phyloP scores from a whole-genome alignment of 176 grass and related monocot genomes.

The Oryza punctata region DNA sequence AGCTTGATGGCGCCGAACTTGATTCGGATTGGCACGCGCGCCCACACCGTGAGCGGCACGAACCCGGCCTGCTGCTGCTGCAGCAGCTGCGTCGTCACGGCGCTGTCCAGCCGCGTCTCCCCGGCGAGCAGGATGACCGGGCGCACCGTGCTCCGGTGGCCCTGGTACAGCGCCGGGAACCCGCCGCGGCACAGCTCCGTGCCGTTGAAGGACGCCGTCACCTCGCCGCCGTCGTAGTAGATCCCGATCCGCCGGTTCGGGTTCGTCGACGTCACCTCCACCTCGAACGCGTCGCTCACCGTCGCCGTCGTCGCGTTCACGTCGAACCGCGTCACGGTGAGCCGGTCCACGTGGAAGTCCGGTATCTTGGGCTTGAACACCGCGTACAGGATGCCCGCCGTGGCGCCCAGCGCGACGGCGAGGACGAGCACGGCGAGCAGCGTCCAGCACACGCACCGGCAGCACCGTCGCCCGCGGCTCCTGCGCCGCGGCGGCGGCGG shows the following conservation, averaged over 20 bases:
- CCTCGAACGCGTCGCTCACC: slow-evolving; percentile 58
- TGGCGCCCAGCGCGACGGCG: slow-evolving; percentile 58
- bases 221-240: slow-evolving; percentile 72
- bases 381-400: slow-evolving; percentile 77
- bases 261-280: slow-evolving; percentile 63
- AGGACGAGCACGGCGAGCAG: slow-evolving; percentile 34
- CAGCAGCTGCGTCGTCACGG: slow-evolving; percentile 43
- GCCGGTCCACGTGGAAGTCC: slow-evolving; percentile 66
- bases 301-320: slow-evolving; percentile 38
- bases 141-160: slow-evolving; percentile 67
- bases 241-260: slow-evolving; percentile 80
- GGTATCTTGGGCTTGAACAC: slow-evolving; percentile 88
- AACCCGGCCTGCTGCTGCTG: slow-evolving; percentile 50
- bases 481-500: not conserved
- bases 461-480: slow-evolving; percentile 50
- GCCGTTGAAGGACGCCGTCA: slow-evolving; percentile 64
- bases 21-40: slow-evolving; percentile 62
- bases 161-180: slow-evolving; percentile 88
- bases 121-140: slow-evolving; percentile 50
- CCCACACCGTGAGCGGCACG: slow-evolving; percentile 58
- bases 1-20: slow-evolving; percentile 79
- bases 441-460: slow-evolving; percentile 77
- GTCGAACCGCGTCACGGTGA: slow-evolving; percentile 56
- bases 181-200: slow-evolving; percentile 62
- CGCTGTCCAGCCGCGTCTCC: slow-evolving; percentile 50